Base-by-base conservation (phyloP, 2,329 filamentous ascomycete species). In the Colletotrichum sublineola region DNA sequence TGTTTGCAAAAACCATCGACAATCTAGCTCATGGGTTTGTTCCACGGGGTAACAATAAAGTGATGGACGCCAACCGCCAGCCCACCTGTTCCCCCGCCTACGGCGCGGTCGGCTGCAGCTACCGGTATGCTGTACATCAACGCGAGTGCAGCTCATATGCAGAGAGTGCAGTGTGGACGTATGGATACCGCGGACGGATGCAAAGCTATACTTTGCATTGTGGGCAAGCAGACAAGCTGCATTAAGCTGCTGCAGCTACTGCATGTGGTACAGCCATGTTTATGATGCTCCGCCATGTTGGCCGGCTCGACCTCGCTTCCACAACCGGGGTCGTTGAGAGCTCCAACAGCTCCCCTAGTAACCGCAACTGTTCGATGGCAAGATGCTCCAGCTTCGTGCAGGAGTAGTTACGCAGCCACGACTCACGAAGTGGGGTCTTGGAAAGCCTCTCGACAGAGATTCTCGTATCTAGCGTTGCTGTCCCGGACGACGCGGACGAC, bases 31-130 rank as follows among this genome's bases (percentile, higher is more conserved):
- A 53, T 60, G n/a, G 46, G 56, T 61, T 36, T 56, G 58, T 72
- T 69, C 69, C 40, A 72, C 66, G 69, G 66, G 66, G 66, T 66
- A 72, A 72, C 69, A 72, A 60, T 24, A 72, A 72, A 58, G 24
- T 14, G 44, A 63, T 38, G 44, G 38, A 44, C 36, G 56, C 40
- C 52, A n/a, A 38, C 36, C 33, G 50, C 40, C 52, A 24, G 58
- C 65, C 69, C 60, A 72, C 66, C 58, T 64, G 69, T 61, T 64
- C 58, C 69, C 69, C 69, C 38, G 65, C 69, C 69, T 40, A 72
- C 65, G 52, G 40, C 58, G 53, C 65, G 65, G 69, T 40, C 53
- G 46, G 60, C 66, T 72, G 69, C 69, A 69, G 69, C 66, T 64
- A 48, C 46, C 46, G 46, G 46, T 48, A 48, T 53, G 57, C 57